Evolutionary conservation across 805 yeast genomes (phyloP), one percentile per base, ranked within the genome.

Genomic region (Sungouiozyma intestinalis): DNA sequence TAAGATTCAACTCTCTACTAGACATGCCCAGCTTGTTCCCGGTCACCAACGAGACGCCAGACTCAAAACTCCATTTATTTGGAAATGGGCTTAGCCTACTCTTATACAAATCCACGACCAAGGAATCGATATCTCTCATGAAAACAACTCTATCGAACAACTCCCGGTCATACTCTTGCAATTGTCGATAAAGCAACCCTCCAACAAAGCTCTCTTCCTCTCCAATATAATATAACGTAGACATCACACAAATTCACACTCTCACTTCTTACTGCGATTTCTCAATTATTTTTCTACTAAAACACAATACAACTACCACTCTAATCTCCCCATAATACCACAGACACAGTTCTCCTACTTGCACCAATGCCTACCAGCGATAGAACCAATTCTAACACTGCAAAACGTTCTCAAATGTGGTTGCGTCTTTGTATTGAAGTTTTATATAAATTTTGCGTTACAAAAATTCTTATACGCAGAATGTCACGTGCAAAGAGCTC

Each of bases 21-120:
- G 36, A 36, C 35, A 36, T 16, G 35, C 20, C 15, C 40, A 1
- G 21, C 35, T 4, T 46, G 33, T 16, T 43, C 42, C 35, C 50
- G 44, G 5, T 41, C 14, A 55, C 49, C 15, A 58, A 34, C n/a
- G 57, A 50, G 6, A 55, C 45, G n/a, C 53, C 54, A 16, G 48
- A 47, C 34, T 57, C 62, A 44, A 43, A 55, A 31, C 48, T 52
- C 46, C 42, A 44, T 34, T 27, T 33, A 32, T 45, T 49, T 8
- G 52, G 49, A 33, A 44, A 36, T 5, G 48, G 39, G 7, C 41
- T 35, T 13, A 54, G 31, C 36, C 62, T 45, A 35, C 56, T 57
- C 9, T 36, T 31, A 34, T 56, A 57, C 35, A 58, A 35, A 18
- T 39, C 43, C 11, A 38, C 21, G 16, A 58, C 41, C 20, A 58